Evolutionary conservation across 1,139 yeast genomes (phyloP).

Genomic region (Suhomyces bolitotheri): DNA sequence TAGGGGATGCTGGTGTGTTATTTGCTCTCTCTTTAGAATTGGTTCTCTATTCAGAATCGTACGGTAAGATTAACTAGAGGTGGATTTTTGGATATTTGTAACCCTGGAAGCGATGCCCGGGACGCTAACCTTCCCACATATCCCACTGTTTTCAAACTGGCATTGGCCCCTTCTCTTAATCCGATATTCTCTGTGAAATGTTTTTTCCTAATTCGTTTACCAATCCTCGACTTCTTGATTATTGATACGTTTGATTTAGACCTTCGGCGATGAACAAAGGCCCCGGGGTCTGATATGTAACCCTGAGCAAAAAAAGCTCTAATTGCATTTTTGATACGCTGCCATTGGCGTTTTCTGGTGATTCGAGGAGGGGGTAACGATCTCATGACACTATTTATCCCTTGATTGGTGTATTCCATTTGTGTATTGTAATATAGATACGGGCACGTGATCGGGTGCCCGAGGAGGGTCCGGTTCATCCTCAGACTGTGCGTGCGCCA

Average conservation of each 20-base stretch:
- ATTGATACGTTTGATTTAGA: slow-evolving; percentile 24
- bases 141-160: slow-evolving; percentile 28
- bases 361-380: slow-evolving; percentile 48
- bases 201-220: slow-evolving; percentile 22
- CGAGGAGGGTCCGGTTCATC: too few relatives aligned
- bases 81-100: neutral
- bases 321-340: slow-evolving; percentile 35
- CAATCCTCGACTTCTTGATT: slow-evolving; percentile 27
- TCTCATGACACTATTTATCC: slow-evolving; percentile 25
- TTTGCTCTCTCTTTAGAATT: too few relatives aligned
- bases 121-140: slow-evolving; percentile 27
- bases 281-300: slow-evolving; percentile 30
- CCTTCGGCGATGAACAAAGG: slow-evolving; percentile 17
- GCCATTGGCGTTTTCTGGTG: slow-evolving; percentile 40
- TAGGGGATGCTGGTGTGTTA: too few relatives aligned
- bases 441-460: too few relatives aligned
- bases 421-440: too few relatives aligned
- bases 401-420: too few relatives aligned
- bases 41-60: too few relatives aligned
- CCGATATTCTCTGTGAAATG: slow-evolving; percentile 18
- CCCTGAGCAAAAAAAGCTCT: slow-evolving; percentile 31
- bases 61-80: neutral
- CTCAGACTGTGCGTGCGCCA: too few relatives aligned
- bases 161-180: slow-evolving; percentile 24
- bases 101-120: slow-evolving; percentile 19